A percentile compares a stretch with the other conserved stretches of the same genome.
phyloP scores from a whole-genome alignment of 331 rosid species.

The Stylosanthes scabra region DNA sequence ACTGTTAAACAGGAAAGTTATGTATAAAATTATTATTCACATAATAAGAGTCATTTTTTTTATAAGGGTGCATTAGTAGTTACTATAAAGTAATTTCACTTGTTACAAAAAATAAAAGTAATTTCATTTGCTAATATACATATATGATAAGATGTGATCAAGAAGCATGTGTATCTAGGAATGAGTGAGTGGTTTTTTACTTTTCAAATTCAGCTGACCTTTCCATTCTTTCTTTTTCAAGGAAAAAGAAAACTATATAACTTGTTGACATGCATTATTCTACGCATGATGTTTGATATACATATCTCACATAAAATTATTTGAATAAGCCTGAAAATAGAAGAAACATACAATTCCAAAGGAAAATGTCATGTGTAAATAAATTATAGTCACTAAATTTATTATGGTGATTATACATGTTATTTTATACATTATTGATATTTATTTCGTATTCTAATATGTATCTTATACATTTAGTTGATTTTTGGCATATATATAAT shows the following conservation, averaged over 20 bases:
- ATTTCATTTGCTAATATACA: no score
- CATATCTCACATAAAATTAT: background rate
- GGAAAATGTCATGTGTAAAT: no score
- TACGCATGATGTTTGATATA: conserved; percentile 9
- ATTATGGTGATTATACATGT: no score
- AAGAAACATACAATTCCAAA: no score
- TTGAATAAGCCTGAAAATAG: no score
- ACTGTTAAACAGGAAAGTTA: no score
- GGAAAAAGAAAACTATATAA: background rate
- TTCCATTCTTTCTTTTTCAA: conserved; percentile 23
- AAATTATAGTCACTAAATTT: no score
- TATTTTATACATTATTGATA: no score
- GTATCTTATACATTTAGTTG: no score
- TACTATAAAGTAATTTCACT: conserved; percentile 31
- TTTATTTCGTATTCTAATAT: no score
- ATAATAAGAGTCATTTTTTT: conserved; percentile 29
- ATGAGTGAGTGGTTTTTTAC: conserved; percentile 27
- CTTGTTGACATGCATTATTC: conserved; percentile 29
- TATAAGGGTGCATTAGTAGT: conserved; percentile 39
- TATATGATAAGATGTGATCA: background rate
- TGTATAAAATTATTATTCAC: no score
- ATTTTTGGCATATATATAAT: no score
- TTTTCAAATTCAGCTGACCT: conserved; percentile 36
- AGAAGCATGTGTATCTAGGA: background rate
- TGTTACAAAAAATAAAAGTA: background rate